phyloP scores from a whole-genome alignment of 2,329 filamentous ascomycete species.

The Hymenoscyphus scutula region DNA sequence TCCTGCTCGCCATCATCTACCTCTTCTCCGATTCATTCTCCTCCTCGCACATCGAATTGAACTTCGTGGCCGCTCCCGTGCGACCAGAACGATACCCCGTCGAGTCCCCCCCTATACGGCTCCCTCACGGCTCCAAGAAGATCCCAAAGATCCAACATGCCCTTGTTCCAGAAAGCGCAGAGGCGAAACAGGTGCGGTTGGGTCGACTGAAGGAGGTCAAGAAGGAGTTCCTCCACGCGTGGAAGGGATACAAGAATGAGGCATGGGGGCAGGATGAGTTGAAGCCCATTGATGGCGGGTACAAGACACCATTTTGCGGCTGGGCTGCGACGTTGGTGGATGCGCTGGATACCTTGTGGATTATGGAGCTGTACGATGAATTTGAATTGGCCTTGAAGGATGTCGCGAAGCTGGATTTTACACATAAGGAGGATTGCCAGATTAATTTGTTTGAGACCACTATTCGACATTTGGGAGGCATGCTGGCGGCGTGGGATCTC shows the following conservation, averaged over 20 bases:
- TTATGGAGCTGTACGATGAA: constrained; percentile 74
- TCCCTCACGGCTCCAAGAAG: constrained; percentile 23
- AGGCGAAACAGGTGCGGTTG: constrained; percentile 20
- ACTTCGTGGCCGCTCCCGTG: constrained; percentile 25
- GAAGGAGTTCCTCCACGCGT: constrained; percentile 45
- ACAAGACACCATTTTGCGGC: constrained; percentile 79
- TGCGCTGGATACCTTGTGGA: constrained; percentile 78
- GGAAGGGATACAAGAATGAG: constrained; percentile 76
- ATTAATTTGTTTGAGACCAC: constrained; percentile 42
- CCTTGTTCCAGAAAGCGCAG: constrained; percentile 17
- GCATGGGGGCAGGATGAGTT: constrained; percentile 89
- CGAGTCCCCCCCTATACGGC: constrained; percentile 16
- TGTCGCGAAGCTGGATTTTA: constrained; percentile 57
- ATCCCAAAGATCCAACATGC: constrained; percentile 31
- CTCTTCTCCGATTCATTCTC: constrained; percentile 10
- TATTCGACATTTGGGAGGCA: constrained; percentile 40
- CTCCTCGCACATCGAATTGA: constrained; percentile 16
- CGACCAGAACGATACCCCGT: constrained; percentile 27
- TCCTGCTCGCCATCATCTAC: constrained; percentile 11
- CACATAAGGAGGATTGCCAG: constrained; percentile 27
- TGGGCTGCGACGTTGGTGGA: constrained; percentile 92
- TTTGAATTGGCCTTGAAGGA: constrained; percentile 73
- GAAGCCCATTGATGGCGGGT: constrained; percentile 64
- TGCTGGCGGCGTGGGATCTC: constrained; percentile 39
- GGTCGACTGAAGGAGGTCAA: constrained; percentile 23